Evolutionary conservation across 768 basidiomycete species (phyloP).

Genomic region (Pholiota molesta): DNA sequence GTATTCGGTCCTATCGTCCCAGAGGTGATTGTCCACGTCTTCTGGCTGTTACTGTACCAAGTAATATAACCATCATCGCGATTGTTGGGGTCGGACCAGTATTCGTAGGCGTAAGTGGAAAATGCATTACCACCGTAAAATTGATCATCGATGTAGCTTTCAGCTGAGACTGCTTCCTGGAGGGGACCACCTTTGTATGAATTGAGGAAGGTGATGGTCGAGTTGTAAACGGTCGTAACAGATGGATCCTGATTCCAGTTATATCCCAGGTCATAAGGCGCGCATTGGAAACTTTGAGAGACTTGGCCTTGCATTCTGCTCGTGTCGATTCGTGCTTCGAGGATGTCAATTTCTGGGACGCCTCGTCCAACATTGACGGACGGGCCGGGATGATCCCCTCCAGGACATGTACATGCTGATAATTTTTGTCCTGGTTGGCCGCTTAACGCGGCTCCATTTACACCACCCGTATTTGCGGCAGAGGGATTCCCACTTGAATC

Average conservation of each 20-base stretch:
- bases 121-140: constrained; percentile 61
- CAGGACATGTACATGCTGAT: constrained; percentile 87
- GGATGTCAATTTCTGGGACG: constrained; percentile 91
- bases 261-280: constrained; percentile 78
- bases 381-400: constrained; percentile 89
- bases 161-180: constrained; percentile 76
- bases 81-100: constrained; percentile 72
- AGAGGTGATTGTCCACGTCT: constrained; percentile 75
- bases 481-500: constrained; percentile 57
- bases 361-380: constrained; percentile 65
- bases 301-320: constrained; percentile 57
- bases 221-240: constrained; percentile 56
- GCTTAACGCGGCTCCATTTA: constrained; percentile 60
- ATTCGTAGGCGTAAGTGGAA: constrained; percentile 76
- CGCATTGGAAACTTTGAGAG: constrained; percentile 81
- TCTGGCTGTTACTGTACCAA: constrained; percentile 71
- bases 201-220: constrained; percentile 57
- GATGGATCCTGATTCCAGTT: constrained; percentile 56
- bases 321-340: constrained; percentile 80
- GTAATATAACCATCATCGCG: constrained; percentile 77
- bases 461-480: constrained; percentile 56
- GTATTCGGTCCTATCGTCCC: constrained; percentile 70
- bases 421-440: constrained; percentile 85
- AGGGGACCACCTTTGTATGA: constrained; percentile 68
- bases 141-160: constrained; percentile 55